Percentiles rank a stretch among this genome's conserved stretches.
phyloP scores from a whole-genome alignment of 192 early-diverging fungal species.

The Oehlia diaphana region DNA sequence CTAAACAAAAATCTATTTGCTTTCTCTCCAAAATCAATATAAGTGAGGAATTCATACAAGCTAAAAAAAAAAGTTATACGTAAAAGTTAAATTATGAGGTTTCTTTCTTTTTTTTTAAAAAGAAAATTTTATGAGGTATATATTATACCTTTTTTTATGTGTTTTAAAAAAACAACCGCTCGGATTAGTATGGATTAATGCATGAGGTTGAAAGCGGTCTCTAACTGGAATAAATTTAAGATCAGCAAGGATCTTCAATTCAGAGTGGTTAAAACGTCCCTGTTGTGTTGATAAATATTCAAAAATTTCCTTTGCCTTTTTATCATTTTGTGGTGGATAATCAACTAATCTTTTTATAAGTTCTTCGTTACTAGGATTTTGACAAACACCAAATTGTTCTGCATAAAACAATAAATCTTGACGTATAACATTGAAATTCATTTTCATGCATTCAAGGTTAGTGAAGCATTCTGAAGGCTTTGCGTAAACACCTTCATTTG shows the following conservation, averaged over 20 bases:
- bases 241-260: conserved; percentile 54
- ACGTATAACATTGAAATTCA: conserved; percentile 69
- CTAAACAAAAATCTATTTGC: conserved; percentile 77
- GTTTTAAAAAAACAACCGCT: neutral
- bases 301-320: conserved; percentile 58
- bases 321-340: conserved; percentile 32
- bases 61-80: conserved; percentile 11
- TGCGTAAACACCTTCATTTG: conserved; percentile 36
- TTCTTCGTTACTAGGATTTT: conserved; percentile 52
- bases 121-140: conserved; percentile 26
- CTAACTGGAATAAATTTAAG: conserved; percentile 66
- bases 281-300: conserved; percentile 66
- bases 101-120: conserved; percentile 19
- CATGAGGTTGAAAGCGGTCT: neutral
- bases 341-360: conserved; percentile 42
- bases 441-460: conserved; percentile 55
- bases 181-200: too few species aligned
- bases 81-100: too few species aligned
- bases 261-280: conserved; percentile 49
- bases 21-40: conserved; percentile 66
- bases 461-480: conserved; percentile 66
- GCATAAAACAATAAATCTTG: conserved; percentile 48
- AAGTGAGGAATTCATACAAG: conserved; percentile 54
- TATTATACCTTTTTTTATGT: neutral
- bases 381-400: conserved; percentile 64